phyloP scores from a whole-genome alignment of 192 early-diverging fungal species.

The Entomortierella beljakovae region DNA sequence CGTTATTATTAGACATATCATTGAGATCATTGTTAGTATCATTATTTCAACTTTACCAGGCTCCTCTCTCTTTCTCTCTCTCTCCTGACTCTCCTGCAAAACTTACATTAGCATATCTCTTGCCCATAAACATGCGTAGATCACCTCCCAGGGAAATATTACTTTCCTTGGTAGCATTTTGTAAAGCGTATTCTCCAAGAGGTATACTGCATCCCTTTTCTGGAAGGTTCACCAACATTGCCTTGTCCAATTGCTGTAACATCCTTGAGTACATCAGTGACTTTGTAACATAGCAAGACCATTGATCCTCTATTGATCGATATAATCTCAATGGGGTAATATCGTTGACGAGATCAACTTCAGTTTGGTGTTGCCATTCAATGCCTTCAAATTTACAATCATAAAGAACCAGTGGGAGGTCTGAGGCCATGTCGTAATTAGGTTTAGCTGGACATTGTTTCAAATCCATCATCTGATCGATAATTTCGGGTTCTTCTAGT shows the following conservation, averaged over 20 bases:
- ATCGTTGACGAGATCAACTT: slow-evolving; percentile 32
- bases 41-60: too few relatives aligned
- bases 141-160: slow-evolving; percentile 52
- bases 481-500: slow-evolving; percentile 77
- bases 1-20: too few relatives aligned
- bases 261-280: slow-evolving; percentile 60
- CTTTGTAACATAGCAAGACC: slow-evolving; percentile 62
- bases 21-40: too few relatives aligned
- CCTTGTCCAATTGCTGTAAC: slow-evolving; percentile 45
- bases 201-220: slow-evolving; percentile 19
- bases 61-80: too few relatives aligned
- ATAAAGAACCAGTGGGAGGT: slow-evolving; percentile 88
- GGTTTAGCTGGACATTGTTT: slow-evolving; percentile 74
- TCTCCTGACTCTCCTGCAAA: too few relatives aligned
- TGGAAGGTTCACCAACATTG: slow-evolving; percentile 34
- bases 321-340: slow-evolving; percentile 53
- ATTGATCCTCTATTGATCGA: slow-evolving; percentile 60
- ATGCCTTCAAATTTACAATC: slow-evolving; percentile 83
- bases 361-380: slow-evolving; percentile 69
- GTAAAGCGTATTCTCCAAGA: slow-evolving; percentile 38
- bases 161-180: slow-evolving; percentile 35
- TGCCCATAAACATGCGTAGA: slow-evolving; percentile 55
- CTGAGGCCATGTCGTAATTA: slow-evolving; percentile 93
- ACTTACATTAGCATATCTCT: slow-evolving; percentile 37
- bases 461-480: slow-evolving; percentile 78